Evolutionary conservation across 164 flowering plant species (phyloP), one percentile per base, ranked within the genome.

Genomic region (Vitis cinerea): DNA sequence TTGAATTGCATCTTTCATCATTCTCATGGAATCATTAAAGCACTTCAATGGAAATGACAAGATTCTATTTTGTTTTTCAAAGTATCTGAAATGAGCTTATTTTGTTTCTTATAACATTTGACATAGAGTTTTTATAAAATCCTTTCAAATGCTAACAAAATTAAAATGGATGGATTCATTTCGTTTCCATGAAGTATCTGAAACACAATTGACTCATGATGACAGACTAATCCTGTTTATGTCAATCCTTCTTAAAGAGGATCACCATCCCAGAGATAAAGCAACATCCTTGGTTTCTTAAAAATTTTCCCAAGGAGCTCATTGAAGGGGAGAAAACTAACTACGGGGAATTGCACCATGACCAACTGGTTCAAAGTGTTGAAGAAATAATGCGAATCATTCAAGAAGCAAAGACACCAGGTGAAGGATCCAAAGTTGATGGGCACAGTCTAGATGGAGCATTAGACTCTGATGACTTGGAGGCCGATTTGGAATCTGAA

Each of bases 221-320:
- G 15, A 49, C 48, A 0, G 14, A n/a, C 54, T 61, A 13, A 9
- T 48, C 23, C 37, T 50, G 8, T 17, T 37, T 11, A 23, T 4
- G 27, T 3, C 31, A 10, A 37, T 69, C 23, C 58, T 67, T 51
- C 13, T 65, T 58, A 62, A 23, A 90, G 97, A 87, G 93, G 80
- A 85, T 91, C 68, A 83, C 86, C 15, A 85, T 89, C 30, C 84
- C 85, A 13, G 93, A 88, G 82, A 90, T 88, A 11, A 90, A 86
- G 65, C 76, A 81, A 44, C 86, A 86, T 29, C 81, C 87, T 16
- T 90, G 93, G 96, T 90, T 87, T 69, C 72, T 82, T 14, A 88
- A 87, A 71, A 86, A 81, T 61, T 51, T 88, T 59, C 91, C 90
- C 0, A 83, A 68, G 75, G 90, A 87, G 50, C 67, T 88, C 2